Evolutionary conservation across 1,284 basidiomycete genomes (phyloP).

Genomic region (Moniliella sp.): DNA sequence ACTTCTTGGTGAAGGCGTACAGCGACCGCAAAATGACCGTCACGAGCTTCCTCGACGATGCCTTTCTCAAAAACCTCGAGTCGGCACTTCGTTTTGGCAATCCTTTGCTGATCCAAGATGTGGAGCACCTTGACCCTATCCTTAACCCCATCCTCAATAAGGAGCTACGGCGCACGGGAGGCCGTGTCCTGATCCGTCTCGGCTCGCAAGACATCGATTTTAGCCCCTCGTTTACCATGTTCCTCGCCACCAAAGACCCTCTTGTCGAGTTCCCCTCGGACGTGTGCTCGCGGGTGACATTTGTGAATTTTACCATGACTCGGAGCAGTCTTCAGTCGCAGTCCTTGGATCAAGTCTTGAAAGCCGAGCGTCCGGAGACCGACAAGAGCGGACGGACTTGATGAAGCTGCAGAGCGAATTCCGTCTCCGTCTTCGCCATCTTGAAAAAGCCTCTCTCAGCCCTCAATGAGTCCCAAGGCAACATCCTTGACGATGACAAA

Average conservation of each 20-base stretch:
- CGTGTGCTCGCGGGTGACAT: conserved; percentile 92
- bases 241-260: conserved; percentile 86
- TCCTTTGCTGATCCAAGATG: conserved; percentile 86
- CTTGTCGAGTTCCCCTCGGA: conserved; percentile 93
- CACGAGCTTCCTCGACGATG: conserved; percentile 92
- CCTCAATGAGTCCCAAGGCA: conserved; percentile 84
- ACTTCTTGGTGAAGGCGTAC: conserved; percentile 82
- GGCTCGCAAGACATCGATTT: conserved; percentile 99
- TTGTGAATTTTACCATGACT: conserved; percentile 99
- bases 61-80: conserved; percentile 93
- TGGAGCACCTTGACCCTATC: conserved; percentile 91
- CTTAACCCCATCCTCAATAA: conserved; percentile 91
- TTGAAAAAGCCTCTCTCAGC: conserved; percentile 84
- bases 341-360: conserved; percentile 85
- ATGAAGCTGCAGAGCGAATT: conserved; percentile 98
- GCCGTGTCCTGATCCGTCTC: conserved; percentile 84
- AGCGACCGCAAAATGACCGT: conserved; percentile 88
- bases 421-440: conserved; percentile 66
- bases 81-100: conserved; percentile 97
- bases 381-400: conserved; percentile 88
- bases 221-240: conserved; percentile 86
- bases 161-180: conserved; percentile 66
- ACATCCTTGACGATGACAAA: conserved; percentile 96
- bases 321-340: conserved; percentile 91
- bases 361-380: conserved; percentile 85